Conservation (phyloP, 2,329 filamentous ascomycete species). For the Venturia asperata region DNA sequence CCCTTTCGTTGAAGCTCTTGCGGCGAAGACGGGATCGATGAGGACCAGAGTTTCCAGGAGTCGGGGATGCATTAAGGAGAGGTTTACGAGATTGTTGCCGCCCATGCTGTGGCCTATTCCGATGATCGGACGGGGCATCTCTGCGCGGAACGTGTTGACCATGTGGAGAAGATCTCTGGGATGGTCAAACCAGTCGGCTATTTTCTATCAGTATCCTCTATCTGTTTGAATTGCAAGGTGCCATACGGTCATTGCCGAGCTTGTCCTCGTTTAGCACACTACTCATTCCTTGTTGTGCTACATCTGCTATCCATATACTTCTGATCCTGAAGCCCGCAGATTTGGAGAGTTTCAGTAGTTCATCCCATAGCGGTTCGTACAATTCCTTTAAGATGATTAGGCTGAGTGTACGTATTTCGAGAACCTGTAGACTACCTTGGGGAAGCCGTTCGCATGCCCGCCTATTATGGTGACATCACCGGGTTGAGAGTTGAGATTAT, state of each 20-base stretch:
- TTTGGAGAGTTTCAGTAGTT: conserved; percentile 56
- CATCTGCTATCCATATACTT: conserved; percentile 83
- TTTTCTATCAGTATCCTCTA: not conserved
- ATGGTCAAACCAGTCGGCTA: conserved; percentile 81
- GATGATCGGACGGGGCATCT: conserved; percentile 75
- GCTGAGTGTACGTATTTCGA: not conserved
- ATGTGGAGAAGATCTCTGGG: conserved; percentile 76
- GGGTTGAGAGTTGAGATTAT: conserved; percentile 59
- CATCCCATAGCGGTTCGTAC: conserved; percentile 88
- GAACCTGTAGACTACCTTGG: conserved; percentile 54
- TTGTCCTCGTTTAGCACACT: conserved; percentile 66
- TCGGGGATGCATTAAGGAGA: conserved; percentile 71
- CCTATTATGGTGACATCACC: conserved; percentile 81
- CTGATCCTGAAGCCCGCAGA: conserved; percentile 61
- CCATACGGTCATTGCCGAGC: conserved; percentile 77
- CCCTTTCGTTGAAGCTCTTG: conserved; percentile 37
- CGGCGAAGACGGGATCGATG: conserved; percentile 74
- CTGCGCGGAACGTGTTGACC: conserved; percentile 71
- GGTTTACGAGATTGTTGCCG: conserved; percentile 62
- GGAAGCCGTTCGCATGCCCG: conserved; percentile 86
- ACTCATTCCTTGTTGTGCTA: conserved; percentile 77
- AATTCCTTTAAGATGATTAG: conserved; percentile 55
- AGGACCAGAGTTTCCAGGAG: conserved; percentile 69
- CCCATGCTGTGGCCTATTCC: conserved; percentile 90
- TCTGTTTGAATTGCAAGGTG: too few species aligned